phyloP scores from a whole-genome alignment of 129 eudicot species.

The Chrysanthemum seticuspe region DNA sequence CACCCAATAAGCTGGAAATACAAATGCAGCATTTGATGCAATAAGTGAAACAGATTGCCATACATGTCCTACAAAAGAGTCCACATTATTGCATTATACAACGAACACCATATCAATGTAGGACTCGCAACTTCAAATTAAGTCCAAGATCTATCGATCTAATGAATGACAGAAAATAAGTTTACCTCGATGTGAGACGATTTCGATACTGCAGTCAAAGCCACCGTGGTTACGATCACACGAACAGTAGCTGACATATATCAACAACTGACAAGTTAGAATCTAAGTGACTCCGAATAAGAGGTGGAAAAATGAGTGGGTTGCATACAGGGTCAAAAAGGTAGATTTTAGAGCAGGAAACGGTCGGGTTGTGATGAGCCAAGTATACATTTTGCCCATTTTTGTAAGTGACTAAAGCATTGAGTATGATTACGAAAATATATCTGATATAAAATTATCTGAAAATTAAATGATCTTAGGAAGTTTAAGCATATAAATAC shows the following conservation, averaged over 20 bases:
- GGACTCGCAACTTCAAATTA: neutral
- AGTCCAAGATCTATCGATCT: neutral
- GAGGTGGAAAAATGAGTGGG: neutral
- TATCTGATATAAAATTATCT: neutral
- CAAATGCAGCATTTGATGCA: slow-evolving; percentile 92
- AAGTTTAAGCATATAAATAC: neutral
- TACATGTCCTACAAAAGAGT: slow-evolving; percentile 71
- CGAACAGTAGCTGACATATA: slow-evolving; percentile 67
- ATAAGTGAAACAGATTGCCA: slow-evolving; percentile 86
- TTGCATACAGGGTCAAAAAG: neutral
- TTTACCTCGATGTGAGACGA: slow-evolving; percentile 79
- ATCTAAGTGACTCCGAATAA: neutral
- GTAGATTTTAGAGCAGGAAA: neutral
- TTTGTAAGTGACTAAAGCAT: neutral
- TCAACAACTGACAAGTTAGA: slow-evolving; percentile 10
- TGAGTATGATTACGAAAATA: neutral
- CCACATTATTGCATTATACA: neutral
- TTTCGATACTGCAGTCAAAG: slow-evolving; percentile 83
- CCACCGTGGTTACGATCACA: slow-evolving; percentile 97
- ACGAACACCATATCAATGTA: neutral
- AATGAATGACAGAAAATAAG: neutral
- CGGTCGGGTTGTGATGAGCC: slow-evolving; percentile 2
- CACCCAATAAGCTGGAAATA: slow-evolving; percentile 92
- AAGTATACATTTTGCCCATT: no score
- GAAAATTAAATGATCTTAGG: neutral